Conservation (phyloP, 352 stramenopile species). For the Globisporangium polare region DNA sequence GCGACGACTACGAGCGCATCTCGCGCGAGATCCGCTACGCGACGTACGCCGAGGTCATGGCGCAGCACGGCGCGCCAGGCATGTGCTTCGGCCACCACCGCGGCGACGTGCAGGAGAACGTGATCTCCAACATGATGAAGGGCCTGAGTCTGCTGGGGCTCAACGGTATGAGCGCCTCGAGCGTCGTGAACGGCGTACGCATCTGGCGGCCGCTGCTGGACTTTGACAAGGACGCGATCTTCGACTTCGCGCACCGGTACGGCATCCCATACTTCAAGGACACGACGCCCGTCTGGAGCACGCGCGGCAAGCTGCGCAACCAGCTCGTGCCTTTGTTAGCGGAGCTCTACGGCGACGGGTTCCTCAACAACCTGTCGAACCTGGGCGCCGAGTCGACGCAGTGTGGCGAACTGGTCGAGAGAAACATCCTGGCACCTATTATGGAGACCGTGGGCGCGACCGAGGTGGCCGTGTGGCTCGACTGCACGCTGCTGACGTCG, state of each 20-base stretch:
- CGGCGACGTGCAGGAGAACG: conserved; percentile 97
- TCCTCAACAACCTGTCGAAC: conserved; percentile 78
- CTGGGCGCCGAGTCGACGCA: conserved; percentile 79
- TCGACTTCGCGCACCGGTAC: conserved; percentile 93
- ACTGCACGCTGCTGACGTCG: conserved; percentile 42
- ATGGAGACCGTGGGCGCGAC: conserved; percentile 50
- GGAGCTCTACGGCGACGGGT: conserved; percentile 94
- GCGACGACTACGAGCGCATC: conserved; percentile 95
- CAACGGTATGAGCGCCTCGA: conserved; percentile 90
- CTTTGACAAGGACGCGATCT: conserved; percentile 94
- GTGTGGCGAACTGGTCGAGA: conserved; percentile 64
- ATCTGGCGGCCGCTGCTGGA: conserved; percentile 93
- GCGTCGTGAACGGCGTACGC: conserved; percentile 63
- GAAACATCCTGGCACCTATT: conserved; percentile 53
- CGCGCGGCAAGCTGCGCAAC: conserved; percentile 94
- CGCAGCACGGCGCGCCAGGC: conserved; percentile 63
- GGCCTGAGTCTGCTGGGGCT: conserved; percentile 91
- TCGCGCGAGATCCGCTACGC: conserved; percentile 92
- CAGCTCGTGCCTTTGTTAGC: conserved; percentile 92
- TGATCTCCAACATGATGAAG: conserved; percentile 98
- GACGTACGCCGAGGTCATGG: conserved; percentile 88
- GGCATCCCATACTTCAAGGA: conserved; percentile 98
- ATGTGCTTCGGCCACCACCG: conserved; percentile 97
- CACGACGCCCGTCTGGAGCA: conserved; percentile 96
- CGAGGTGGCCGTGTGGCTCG: conserved; percentile 68